Evolutionary conservation across 148 eudicot species (phyloP), one percentile per base, ranked within the genome.

Genomic region (Dysphania ambrosioides): DNA sequence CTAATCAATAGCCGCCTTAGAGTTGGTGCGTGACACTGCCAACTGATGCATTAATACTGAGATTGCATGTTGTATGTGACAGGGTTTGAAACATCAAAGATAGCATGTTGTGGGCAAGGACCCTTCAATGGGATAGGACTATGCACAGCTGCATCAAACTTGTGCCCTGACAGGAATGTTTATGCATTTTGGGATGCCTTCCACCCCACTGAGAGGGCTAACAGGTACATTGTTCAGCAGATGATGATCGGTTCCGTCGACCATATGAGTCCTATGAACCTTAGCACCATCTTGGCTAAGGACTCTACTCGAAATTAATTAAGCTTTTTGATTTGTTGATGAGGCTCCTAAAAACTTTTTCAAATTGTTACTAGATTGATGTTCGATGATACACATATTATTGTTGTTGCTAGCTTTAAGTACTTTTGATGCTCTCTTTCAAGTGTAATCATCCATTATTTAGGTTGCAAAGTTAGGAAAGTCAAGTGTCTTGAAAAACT

Each of bases 101-200:
- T 70, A 40, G 97, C 97, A 29, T 92, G 97, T 41, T 92, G 97
- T 30, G 97, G 94, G 47, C 97, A 92, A 84, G 97, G 97, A 8
- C 91, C 88, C 1, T 88, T 81, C 84, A 92, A 92, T 29, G 97
- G 97, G 38, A 0, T 83, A 0, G 97, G 97, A 32, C 27, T 83
- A 11, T 92, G 97, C 85, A 89, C 78, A 19, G 38, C 70, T 0
- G 68, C 78, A 11, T 92, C 97, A 8, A 88, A 79, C 70, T 11
- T 90, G 1, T 92, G 94, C 61, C 83, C 86, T 0, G 61, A 87
- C 65, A 78, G 97, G 53, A 75, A 68, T 27, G 19, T 66, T 11
- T 87, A 90, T 53, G 93, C 87, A 0, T 92, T 88, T 58, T 92
- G 97, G 97, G 95, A 90, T 56, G 78, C 95, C 0, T 90, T 85